Evolutionary conservation across 2,329 filamentous ascomycete genomes (phyloP).

Genomic region (Elsinoe australis): DNA sequence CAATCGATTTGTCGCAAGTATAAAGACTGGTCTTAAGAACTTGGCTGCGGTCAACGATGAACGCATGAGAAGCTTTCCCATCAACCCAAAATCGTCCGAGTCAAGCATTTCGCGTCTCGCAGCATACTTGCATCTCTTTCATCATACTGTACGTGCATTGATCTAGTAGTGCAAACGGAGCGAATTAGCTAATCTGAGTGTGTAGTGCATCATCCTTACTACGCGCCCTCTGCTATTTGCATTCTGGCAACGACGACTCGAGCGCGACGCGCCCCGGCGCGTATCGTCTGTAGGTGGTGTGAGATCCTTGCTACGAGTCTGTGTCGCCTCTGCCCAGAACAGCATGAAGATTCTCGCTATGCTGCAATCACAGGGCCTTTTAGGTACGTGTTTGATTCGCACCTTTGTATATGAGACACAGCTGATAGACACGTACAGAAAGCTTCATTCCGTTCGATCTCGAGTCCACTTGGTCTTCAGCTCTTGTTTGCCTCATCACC

Average conservation of each 20-base stretch:
- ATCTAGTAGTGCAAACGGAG: constrained; percentile 16
- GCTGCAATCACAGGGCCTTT: constrained; percentile 18
- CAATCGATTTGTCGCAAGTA: constrained; percentile 22
- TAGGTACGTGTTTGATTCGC: constrained; percentile 11
- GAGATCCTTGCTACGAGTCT: constrained; percentile 18
- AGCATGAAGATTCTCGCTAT: constrained; percentile 18
- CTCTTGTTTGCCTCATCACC: constrained; percentile 21
- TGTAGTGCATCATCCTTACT: constrained; percentile 22
- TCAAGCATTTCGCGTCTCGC: constrained; percentile 23
- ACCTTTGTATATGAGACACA: constrained; percentile 8
- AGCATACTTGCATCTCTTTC: constrained; percentile 23
- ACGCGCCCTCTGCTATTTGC: constrained; percentile 40
- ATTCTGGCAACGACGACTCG: constrained; percentile 23
- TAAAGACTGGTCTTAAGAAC: constrained; percentile 22
- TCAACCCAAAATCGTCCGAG: constrained; percentile 20
- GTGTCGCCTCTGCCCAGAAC: constrained; percentile 18
- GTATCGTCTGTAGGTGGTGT: constrained; percentile 17
- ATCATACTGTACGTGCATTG: constrained; percentile 22
- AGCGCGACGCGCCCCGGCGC: neutral
- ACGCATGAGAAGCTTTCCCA: constrained; percentile 20
- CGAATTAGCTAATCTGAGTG: neutral
- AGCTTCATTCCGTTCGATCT: constrained; percentile 24
- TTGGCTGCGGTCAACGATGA: constrained; percentile 23
- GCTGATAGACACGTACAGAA: constrained; percentile 18
- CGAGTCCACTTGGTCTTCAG: constrained; percentile 23